These are phyloP conservation scores for Verbena officinalis DNA, from an alignment of 257 asterid genomes.

Conservation along the genomic window DNA sequence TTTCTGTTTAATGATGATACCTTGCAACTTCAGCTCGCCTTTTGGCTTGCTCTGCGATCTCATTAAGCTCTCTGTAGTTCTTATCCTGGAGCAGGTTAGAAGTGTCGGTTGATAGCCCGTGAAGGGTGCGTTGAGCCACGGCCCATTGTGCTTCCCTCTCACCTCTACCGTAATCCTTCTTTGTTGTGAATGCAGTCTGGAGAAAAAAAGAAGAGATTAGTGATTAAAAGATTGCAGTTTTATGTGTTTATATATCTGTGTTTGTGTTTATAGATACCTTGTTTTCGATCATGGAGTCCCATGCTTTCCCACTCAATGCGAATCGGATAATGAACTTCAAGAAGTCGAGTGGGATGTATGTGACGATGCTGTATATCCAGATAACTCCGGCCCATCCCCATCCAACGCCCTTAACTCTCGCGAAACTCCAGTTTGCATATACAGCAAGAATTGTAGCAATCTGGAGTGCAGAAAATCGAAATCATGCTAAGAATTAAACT, in stretches of 20 bases:
- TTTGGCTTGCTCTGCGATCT: constrained; percentile 58
- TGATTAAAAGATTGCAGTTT: not conserved
- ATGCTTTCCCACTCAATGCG: constrained; percentile 50
- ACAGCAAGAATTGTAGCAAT: constrained; percentile 66
- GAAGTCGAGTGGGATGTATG: constrained; percentile 75
- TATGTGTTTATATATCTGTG: not conserved
- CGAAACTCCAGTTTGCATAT: constrained; percentile 70
- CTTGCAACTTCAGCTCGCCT: constrained; percentile 58
- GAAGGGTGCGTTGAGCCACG: constrained; percentile 54
- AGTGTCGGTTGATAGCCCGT: constrained; percentile 41
- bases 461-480: constrained; percentile 32
- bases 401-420: constrained; percentile 68
- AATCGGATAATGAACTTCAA: constrained; percentile 62
- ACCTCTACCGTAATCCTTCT: constrained; percentile 48
- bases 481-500: too few species aligned
- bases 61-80: constrained; percentile 48
- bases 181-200: constrained; percentile 60
- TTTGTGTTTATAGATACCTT: constrained; percentile 34
- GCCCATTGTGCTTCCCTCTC: constrained; percentile 70
- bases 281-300: constrained; percentile 53
- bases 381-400: constrained; percentile 86
- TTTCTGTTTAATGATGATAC: constrained; percentile 7
- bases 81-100: constrained; percentile 29
- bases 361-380: constrained; percentile 68
- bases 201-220: not conserved